These are phyloP conservation scores for Bothriochloa decipiens DNA, from an alignment of 176 grass and related monocot species.

Conservation along the genomic window DNA sequence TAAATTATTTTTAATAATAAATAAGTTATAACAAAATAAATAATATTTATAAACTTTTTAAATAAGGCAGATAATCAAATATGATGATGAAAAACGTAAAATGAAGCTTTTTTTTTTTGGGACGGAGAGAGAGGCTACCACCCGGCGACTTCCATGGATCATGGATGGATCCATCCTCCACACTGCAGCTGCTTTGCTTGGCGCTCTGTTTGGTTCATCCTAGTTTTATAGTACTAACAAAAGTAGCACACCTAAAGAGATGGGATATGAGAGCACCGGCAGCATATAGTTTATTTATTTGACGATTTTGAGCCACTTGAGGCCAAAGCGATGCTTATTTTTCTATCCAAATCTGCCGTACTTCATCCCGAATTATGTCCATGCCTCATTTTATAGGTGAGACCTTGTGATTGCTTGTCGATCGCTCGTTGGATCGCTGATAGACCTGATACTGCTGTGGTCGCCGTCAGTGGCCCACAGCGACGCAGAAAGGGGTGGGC, in stretches of 20 bases:
- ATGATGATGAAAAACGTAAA: too few species aligned
- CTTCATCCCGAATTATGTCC: neutral
- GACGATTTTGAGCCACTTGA: neutral
- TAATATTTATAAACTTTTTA: too few species aligned
- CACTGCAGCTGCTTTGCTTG: neutral
- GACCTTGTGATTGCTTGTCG: neutral
- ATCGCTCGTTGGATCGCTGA: neutral
- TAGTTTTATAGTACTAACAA: neutral
- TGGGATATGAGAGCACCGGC: neutral
- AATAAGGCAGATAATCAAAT: too few species aligned
- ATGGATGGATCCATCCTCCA: conserved; percentile 12
- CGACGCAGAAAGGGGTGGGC: neutral
- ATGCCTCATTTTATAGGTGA: neutral
- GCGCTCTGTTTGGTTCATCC: neutral
- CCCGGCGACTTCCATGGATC: conserved; percentile 35
- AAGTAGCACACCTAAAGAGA: neutral
- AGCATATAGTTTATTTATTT: neutral
- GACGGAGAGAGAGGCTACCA: too few species aligned
- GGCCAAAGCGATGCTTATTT: neutral
- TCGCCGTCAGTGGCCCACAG: neutral
- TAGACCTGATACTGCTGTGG: neutral
- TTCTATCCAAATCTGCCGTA: neutral
- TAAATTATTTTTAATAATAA: too few species aligned
- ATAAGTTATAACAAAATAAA: too few species aligned
- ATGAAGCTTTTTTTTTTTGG: too few species aligned